Conservation (phyloP, 257 asterid species). For the Craterostigma plantagineum region DNA sequence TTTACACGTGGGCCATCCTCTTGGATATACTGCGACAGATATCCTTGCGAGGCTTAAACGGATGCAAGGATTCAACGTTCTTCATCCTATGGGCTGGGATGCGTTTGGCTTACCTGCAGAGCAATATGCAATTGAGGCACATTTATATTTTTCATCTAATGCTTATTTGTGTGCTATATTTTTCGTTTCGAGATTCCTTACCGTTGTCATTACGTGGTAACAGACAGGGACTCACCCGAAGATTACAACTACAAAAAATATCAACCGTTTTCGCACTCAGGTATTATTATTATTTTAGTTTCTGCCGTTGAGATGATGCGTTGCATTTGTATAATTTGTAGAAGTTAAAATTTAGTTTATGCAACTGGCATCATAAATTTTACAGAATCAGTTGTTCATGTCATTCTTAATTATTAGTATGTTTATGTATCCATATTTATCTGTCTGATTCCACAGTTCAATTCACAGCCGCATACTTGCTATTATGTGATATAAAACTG, state of each 20-base stretch:
- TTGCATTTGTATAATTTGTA: too few relatives aligned
- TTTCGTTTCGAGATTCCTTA: not conserved
- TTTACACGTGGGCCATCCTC: conserved; percentile 97
- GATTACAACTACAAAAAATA: conserved; percentile 61
- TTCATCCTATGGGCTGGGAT: conserved; percentile 99
- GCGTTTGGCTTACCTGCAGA: conserved; percentile 99
- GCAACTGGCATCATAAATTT: conserved; percentile 1
- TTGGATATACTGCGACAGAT: conserved; percentile 96
- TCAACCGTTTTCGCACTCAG: conserved; percentile 73
- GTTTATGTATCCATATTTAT: too few relatives aligned
- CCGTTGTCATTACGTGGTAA: conserved; percentile 12
- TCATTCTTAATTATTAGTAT: too few relatives aligned
- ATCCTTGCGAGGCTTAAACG: conserved; percentile 87
- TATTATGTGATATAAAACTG: conserved; percentile 10
- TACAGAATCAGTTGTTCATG: too few relatives aligned
- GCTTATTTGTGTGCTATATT: not conserved
- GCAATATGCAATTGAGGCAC: conserved; percentile 90
- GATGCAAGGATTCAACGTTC: conserved; percentile 92
- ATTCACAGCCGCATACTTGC: too few relatives aligned
- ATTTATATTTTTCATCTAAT: conserved; percentile 6
- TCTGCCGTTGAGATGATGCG: too few relatives aligned
- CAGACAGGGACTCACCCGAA: conserved; percentile 97
- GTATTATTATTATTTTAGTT: conserved; percentile 15
- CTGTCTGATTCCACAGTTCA: too few relatives aligned
- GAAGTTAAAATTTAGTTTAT: too few relatives aligned